Conservation (phyloP, 179 eudicot species). For the Amaranthus tricolor region DNA sequence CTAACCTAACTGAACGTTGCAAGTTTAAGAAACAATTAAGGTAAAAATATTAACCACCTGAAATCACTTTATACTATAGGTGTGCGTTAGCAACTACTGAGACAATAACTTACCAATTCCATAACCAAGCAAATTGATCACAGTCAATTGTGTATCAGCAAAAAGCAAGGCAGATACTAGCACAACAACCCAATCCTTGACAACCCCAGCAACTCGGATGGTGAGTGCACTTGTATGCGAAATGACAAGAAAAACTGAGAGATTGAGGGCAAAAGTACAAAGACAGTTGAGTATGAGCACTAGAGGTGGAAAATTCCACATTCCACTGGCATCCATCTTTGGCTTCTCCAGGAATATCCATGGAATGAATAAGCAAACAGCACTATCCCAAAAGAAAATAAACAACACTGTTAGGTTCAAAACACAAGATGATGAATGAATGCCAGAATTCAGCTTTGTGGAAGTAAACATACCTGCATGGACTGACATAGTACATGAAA, state of each 20-base stretch:
- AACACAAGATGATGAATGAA: neutral
- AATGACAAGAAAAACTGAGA: conserved; percentile 96
- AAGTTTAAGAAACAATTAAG: neutral
- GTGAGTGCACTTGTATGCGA: conserved; percentile 96
- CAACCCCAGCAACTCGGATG: conserved; percentile 98
- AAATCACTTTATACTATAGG: neutral
- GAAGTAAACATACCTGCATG: conserved; percentile 68
- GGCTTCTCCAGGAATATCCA: conserved; percentile 98
- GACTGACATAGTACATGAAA: conserved; percentile 96
- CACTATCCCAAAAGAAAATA: conserved; percentile 44
- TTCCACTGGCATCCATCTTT: conserved; percentile 75
- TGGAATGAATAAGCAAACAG: conserved; percentile 84
- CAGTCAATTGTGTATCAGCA: conserved; percentile 88
- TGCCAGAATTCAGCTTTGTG: conserved; percentile 1
- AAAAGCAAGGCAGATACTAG: conserved; percentile 83
- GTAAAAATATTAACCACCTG: too few relatives aligned
- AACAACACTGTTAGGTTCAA: conserved; percentile 10
- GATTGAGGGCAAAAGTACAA: conserved; percentile 94
- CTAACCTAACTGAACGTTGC: neutral
- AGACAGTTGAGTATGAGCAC: conserved; percentile 73
- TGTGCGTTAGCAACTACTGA: neutral
- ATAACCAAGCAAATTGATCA: conserved; percentile 85
- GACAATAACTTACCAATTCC: conserved; percentile 63
- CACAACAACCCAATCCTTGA: conserved; percentile 99
- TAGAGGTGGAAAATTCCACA: conserved; percentile 77